Evolutionary conservation across 1,139 yeast species (phyloP), one percentile per base, ranked within the genome.

Genomic region (Tardiomyces blankii): DNA sequence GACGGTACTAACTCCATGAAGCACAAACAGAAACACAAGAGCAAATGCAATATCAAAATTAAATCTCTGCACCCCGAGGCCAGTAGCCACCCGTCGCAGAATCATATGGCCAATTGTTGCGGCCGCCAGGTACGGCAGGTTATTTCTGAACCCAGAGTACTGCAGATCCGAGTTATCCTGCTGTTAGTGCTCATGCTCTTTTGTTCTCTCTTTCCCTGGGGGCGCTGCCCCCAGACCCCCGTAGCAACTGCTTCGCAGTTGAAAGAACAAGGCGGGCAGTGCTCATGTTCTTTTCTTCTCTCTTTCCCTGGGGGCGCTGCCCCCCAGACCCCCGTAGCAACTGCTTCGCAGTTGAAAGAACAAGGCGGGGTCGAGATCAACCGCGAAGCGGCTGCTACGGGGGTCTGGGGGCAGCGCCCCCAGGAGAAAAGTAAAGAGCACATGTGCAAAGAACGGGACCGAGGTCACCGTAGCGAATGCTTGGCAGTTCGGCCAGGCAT

Each of bases 121-220:
- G 1, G 67, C 75, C 23, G 70, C 61, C 44, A 93, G 66, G 45
- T 83, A 62, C 11, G 78, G 75, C 54, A 89, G 72, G 60, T 87
- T 88, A 58, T 83, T 82, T 55, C 98, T 74, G 62, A 93, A 88
- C 57, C 88, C 86, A 28, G 87, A 69, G 59, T 91, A 93, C 63
- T 93, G 99, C 38, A 72, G 71, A 61, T 93, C 99, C 3, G 95
- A 82, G 61, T 89, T 89, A 61, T 93, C 74, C 35, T 30, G 11
- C 11, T 12, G 35, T 30, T 11, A 30, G 35, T 12, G 30, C 30
- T n/a, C n/a, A n/a, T n/a, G n/a, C n/a, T n/a, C n/a, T n/a, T n/a
- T n/a, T n/a, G 30, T n/a, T n/a, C n/a, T n/a, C n/a, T n/a, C n/a
- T n/a, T n/a, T n/a, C n/a, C n/a, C n/a, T n/a, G n/a, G n/a, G n/a